These are phyloP conservation scores for Debaryomyces maramus DNA, from an alignment of 805 yeast genomes.

Conservation along the genomic window DNA sequence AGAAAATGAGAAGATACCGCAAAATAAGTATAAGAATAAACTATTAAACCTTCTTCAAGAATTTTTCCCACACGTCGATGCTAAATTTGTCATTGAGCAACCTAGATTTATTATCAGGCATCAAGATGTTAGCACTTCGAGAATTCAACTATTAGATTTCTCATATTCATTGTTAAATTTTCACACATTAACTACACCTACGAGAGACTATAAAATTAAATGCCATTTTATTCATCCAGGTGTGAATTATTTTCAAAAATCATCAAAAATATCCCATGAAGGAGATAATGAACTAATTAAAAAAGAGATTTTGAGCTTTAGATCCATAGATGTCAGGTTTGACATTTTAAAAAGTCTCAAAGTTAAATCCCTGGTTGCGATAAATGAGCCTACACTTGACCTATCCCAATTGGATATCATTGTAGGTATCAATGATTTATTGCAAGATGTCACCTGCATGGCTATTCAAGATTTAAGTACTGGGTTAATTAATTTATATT, in stretches of 20 bases:
- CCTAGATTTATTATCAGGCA: conserved; percentile 28
- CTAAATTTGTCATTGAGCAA: conserved; percentile 32
- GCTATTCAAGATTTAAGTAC: conserved; percentile 23
- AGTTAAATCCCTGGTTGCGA: conserved; percentile 18
- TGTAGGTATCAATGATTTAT: conserved; percentile 30
- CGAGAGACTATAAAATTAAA: conserved; percentile 33
- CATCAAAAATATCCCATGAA: not conserved
- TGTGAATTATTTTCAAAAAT: conserved; percentile 29
- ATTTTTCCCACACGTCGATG: conserved; percentile 32
- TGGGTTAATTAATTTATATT: conserved; percentile 30
- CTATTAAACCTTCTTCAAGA: conserved; percentile 27
- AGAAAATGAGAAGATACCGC: not conserved
- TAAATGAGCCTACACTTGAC: conserved; percentile 23
- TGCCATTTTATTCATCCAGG: conserved; percentile 37
- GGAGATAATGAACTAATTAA: conserved; percentile 6
- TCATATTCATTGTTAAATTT: conserved; percentile 37
- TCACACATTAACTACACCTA: conserved; percentile 29
- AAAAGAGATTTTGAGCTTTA: conserved; percentile 24
- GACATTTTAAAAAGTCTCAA: conserved; percentile 30
- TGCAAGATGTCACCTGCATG: conserved; percentile 25
- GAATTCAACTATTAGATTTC: conserved; percentile 26
- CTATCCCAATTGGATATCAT: conserved; percentile 31
- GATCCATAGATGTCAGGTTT: conserved; percentile 19
- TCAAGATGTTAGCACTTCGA: conserved; percentile 5
- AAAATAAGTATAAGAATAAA: conserved; percentile 8